phyloP scores from a whole-genome alignment of 305 asterid genomes.

The Solanum hybrid region DNA sequence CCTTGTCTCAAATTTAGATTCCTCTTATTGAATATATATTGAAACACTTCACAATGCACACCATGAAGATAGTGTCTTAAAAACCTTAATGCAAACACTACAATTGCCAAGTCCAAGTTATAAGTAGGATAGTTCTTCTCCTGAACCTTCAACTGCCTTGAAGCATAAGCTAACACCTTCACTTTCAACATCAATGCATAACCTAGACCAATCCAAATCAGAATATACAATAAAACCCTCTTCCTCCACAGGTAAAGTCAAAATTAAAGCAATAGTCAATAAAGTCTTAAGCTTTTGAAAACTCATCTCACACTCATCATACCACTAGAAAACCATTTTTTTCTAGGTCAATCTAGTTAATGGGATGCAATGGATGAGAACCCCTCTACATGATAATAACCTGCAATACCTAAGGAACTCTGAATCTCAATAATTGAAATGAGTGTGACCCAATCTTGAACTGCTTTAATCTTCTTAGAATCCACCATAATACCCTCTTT shows the following conservation, averaged over 20 bases:
- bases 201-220: not conserved
- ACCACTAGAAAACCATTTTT: not conserved
- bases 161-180: not conserved
- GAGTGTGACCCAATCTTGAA: not conserved
- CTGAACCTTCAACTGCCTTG: not conserved
- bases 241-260: not conserved
- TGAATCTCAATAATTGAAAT: not conserved
- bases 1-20: not conserved
- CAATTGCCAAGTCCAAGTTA: not conserved
- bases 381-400: not conserved
- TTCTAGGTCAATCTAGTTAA: not conserved
- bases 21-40: not conserved
- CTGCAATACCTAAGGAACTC: not conserved
- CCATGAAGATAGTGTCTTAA: not conserved
- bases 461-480: not conserved
- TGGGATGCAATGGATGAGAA: not conserved
- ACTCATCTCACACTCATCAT: not conserved
- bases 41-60: not conserved
- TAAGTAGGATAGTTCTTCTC: not conserved
- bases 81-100: too few species aligned
- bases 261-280: not conserved
- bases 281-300: not conserved
- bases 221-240: not conserved
- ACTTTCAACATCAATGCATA: not conserved
- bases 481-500: not conserved